These are phyloP conservation scores for Coccomyxa sp. DNA, from an alignment of 139 green algal species.

Conservation along the genomic window DNA sequence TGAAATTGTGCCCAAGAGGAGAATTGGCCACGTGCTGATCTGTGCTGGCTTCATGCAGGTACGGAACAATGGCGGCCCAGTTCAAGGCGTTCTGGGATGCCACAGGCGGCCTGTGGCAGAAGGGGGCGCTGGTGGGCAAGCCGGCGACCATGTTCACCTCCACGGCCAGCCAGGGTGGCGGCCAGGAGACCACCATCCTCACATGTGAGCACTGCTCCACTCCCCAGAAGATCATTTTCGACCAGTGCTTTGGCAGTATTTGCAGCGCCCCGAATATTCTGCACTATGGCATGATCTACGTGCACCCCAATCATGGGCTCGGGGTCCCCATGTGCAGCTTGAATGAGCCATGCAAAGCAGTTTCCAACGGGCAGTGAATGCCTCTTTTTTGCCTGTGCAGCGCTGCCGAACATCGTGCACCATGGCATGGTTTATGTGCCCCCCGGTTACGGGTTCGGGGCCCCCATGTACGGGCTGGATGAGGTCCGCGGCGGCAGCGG, in stretches of 20 bases:
- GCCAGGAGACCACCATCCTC: constrained; percentile 68
- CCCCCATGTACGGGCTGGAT: neutral
- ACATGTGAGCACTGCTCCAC: constrained; percentile 8
- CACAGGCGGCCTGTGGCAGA: constrained; percentile 63
- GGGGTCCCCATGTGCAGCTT: no score
- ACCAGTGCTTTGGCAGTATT: neutral
- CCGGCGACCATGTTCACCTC: constrained; percentile 46
- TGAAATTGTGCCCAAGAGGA: no score
- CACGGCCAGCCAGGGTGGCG: constrained; percentile 64
- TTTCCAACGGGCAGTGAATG: no score
- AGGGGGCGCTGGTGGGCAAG: constrained; percentile 61
- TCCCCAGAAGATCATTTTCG: neutral
- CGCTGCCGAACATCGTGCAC: constrained; percentile 65
- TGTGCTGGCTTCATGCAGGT: constrained; percentile 7
- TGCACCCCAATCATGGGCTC: no score
- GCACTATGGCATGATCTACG: no score
- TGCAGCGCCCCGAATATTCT: neutral
- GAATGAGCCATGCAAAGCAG: no score
- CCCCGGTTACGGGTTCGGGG: constrained; percentile 42
- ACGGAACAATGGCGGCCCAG: constrained; percentile 21
- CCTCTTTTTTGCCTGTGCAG: constrained; percentile 6
- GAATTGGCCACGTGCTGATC: no score
- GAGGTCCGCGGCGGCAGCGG: constrained; percentile 55
- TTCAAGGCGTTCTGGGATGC: constrained; percentile 71
- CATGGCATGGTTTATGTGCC: constrained; percentile 88